These are phyloP conservation scores for Cyberlindnera amylophila DNA, from an alignment of 805 yeast genomes.

Conservation along the genomic window DNA sequence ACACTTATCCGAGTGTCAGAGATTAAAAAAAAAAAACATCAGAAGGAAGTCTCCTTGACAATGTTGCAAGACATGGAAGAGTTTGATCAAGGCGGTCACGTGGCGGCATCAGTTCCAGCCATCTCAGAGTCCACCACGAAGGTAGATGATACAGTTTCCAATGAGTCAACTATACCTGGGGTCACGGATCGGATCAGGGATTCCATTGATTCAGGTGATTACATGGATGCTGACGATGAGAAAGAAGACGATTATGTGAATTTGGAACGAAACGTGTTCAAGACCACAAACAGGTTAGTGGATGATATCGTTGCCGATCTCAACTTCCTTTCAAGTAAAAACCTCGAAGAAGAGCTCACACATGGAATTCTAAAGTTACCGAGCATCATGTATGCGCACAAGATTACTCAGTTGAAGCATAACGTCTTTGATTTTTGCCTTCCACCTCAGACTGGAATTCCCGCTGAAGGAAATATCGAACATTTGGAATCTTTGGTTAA, in stretches of 20 bases:
- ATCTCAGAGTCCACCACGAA: too few relatives aligned
- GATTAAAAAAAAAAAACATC: too few relatives aligned
- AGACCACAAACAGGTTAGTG: slow-evolving; percentile 62
- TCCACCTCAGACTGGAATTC: slow-evolving; percentile 25
- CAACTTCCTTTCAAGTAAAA: slow-evolving; percentile 25
- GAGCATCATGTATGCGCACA: slow-evolving; percentile 30
- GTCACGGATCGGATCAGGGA: background rate
- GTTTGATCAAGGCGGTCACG: too few relatives aligned
- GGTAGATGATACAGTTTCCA: too few relatives aligned
- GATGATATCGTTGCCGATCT: slow-evolving; percentile 56
- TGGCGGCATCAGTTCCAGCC: too few relatives aligned
- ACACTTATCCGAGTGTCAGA: too few relatives aligned
- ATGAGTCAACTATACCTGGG: too few relatives aligned
- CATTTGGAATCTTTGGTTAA: slow-evolving; percentile 15
- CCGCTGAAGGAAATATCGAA: slow-evolving; percentile 26
- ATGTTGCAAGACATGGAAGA: too few relatives aligned
- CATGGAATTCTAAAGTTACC: slow-evolving; percentile 30
- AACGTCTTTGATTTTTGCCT: slow-evolving; percentile 24
- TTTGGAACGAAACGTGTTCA: slow-evolving; percentile 33
- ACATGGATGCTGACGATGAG: slow-evolving; percentile 9
- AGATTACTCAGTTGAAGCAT: slow-evolving; percentile 19
- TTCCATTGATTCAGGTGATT: background rate
- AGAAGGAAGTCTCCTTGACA: too few relatives aligned
- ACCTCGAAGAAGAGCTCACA: slow-evolving; percentile 7
- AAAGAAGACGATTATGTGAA: slow-evolving; percentile 7